These are phyloP conservation scores for Cercospora beticola DNA, from an alignment of 2,329 filamentous ascomycete species.

Conservation along the genomic window DNA sequence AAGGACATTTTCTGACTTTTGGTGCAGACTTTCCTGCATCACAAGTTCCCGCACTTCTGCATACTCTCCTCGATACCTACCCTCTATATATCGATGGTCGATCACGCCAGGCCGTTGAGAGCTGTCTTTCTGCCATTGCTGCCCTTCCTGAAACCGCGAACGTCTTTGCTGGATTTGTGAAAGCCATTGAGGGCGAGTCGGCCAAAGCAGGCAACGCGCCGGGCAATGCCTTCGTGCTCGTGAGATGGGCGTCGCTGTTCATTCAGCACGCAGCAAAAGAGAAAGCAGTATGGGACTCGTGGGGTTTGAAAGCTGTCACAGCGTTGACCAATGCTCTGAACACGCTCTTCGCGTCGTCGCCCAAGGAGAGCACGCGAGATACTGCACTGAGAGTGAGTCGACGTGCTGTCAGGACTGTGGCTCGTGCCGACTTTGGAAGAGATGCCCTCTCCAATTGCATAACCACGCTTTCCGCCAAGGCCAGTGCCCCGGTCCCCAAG, in stretches of 20 bases:
- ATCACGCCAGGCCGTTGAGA: constrained; percentile 79
- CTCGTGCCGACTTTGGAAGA: constrained; percentile 60
- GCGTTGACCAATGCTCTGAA: constrained; percentile 74
- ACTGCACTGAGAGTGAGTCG: constrained; percentile 77
- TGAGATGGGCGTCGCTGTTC: constrained; percentile 84
- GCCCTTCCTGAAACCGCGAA: constrained; percentile 57
- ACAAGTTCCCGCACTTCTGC: constrained; percentile 47
- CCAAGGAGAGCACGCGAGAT: constrained; percentile 64
- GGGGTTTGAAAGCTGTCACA: constrained; percentile 64
- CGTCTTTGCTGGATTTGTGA: constrained; percentile 63
- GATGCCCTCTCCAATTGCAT: constrained; percentile 65
- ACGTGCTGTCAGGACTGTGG: constrained; percentile 73
- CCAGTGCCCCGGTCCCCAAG: constrained; percentile 60
- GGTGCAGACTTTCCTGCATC: constrained; percentile 23
- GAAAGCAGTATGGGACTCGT: constrained; percentile 61
- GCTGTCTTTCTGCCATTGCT: constrained; percentile 71
- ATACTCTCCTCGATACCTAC: constrained; percentile 82
- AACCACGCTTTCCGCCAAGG: constrained; percentile 66
- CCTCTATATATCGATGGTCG: constrained; percentile 80
- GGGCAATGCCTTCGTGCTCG: constrained; percentile 79
- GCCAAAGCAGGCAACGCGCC: constrained; percentile 75
- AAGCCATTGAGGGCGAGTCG: constrained; percentile 68
- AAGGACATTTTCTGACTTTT: constrained; percentile 19
- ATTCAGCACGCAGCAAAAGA: constrained; percentile 67
- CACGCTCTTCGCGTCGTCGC: constrained; percentile 67